Evolutionary conservation across 495 filamentous ascomycete genomes (phyloP), one percentile per base, ranked within the genome.

Genomic region (Penicillium waksmanii): DNA sequence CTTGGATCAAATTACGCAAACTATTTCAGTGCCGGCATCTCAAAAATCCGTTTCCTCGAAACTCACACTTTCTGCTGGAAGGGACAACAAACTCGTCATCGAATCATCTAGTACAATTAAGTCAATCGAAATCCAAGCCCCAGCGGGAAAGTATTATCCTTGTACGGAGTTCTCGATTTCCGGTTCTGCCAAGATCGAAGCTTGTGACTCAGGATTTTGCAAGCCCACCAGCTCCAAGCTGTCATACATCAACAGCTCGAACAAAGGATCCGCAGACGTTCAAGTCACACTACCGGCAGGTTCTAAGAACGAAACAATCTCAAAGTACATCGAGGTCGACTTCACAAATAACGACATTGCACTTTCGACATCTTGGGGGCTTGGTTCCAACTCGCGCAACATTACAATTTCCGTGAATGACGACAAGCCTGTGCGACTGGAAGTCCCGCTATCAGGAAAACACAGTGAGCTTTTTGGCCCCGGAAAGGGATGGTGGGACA

Each of bases 341-440:
- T 82, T 78, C 44, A 79, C 82, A 62, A 82, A 84, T 61, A 80
- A 83, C 54, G 80, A 81, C 6, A 63, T 84, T 49, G 75, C 82
- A 0, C 73, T 82, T 18, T 65, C 71, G 2, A 74, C 63, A 2
- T 61, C 77, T 8, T 82, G 76, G 77, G 67, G 53, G 0, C 73
- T 63, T 50, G 80, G 78, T 0, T 67, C 73, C 0, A 84, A 82
- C 40, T 70, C 76, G 0, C 64, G 79, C 1, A 83, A 82, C 53
- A 69, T 82, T 33, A 81, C 80, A 1, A 58, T 83, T 15, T 52
- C 69, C 0, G 67, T 85, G 0, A 84, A 84, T 38, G 74, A 66
- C 7, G 65, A 60, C 3, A 35, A 49, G 7, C 65, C 76, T 0
- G 77, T 79, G 43, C 63, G 78, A 35, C 73, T 81, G 34, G 79